Evolutionary conservation across 2,329 filamentous ascomycete species (phyloP).

Genomic region (Trichophyton rubrum): DNA sequence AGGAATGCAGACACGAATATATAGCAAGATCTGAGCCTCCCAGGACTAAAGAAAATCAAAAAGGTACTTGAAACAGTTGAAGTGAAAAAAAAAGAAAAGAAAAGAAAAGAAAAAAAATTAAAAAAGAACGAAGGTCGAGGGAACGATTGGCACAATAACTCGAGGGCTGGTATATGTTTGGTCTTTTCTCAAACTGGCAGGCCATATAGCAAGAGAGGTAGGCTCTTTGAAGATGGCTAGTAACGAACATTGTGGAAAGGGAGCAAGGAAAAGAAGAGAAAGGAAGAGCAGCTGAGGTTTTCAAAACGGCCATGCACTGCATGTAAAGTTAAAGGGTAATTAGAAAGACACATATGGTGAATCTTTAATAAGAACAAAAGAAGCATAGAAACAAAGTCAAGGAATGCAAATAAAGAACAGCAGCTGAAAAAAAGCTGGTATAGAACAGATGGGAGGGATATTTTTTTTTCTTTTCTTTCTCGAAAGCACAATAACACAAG

Average conservation of each 20-base stretch:
- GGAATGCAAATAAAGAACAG: slow-evolving; percentile 7
- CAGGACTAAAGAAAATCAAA: not conserved
- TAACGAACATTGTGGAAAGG: not conserved
- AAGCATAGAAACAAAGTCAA: slow-evolving; percentile 1
- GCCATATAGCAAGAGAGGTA: not conserved
- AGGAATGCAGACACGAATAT: not conserved
- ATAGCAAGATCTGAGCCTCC: not conserved
- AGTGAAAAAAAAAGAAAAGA: not conserved
- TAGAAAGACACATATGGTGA: slow-evolving; percentile 4
- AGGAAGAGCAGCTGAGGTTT: not conserved
- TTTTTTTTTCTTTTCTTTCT: not conserved
- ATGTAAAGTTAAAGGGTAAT: not conserved
- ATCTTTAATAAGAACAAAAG: slow-evolving; percentile 1
- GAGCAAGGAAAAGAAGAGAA: not conserved
- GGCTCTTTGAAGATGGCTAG: not conserved
- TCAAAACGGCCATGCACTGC: not conserved
- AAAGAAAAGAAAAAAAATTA: too few species aligned
- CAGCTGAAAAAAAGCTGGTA: slow-evolving; percentile 12
- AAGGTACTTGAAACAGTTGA: not conserved
- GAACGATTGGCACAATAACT: not conserved
- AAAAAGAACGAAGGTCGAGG: not conserved
- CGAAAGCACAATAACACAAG: slow-evolving; percentile 10
- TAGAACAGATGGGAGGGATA: slow-evolving; percentile 15
- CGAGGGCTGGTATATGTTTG: not conserved
- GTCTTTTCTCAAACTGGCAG: not conserved